These are phyloP conservation scores for Viola pubescens DNA, from an alignment of 441 rosid genomes.

Conservation along the genomic window DNA sequence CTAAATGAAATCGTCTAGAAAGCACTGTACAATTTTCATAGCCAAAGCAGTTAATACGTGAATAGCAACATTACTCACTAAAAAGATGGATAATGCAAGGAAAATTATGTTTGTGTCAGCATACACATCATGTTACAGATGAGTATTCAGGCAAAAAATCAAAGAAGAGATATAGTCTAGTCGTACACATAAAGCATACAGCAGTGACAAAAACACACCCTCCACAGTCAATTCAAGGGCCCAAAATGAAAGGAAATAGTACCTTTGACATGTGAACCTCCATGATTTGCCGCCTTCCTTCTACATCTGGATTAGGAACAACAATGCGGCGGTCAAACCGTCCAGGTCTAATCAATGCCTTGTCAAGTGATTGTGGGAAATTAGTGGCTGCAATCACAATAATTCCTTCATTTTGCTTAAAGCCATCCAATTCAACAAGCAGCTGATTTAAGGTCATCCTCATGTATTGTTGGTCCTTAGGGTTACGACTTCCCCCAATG, in stretches of 20 bases:
- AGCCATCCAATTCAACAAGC: slow-evolving; percentile 92
- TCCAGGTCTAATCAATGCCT: slow-evolving; percentile 93
- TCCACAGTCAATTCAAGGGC: too few relatives aligned
- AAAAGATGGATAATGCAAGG: too few relatives aligned
- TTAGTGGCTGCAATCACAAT: slow-evolving; percentile 93
- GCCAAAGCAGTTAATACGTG: background rate
- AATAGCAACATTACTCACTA: background rate
- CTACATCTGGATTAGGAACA: slow-evolving; percentile 92
- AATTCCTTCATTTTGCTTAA: slow-evolving; percentile 93
- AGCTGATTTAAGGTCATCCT: slow-evolving; percentile 91
- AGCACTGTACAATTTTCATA: background rate
- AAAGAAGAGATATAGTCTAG: too few relatives aligned
- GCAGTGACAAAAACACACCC: too few relatives aligned
- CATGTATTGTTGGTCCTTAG: slow-evolving; percentile 88
- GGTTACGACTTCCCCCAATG: slow-evolving; percentile 87
- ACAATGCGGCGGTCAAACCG: slow-evolving; percentile 92
- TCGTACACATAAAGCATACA: too few relatives aligned
- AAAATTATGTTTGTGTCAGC: too few relatives aligned
- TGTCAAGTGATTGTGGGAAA: slow-evolving; percentile 90
- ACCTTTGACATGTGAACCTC: slow-evolving; percentile 97
- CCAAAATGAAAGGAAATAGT: slow-evolving; percentile 13
- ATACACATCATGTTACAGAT: too few relatives aligned
- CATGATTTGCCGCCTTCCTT: slow-evolving; percentile 86
- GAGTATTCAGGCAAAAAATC: too few relatives aligned
- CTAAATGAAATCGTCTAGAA: background rate